Conservation (phyloP, 148 eudicot genomes). For the Chenopodium berlandieri region DNA sequence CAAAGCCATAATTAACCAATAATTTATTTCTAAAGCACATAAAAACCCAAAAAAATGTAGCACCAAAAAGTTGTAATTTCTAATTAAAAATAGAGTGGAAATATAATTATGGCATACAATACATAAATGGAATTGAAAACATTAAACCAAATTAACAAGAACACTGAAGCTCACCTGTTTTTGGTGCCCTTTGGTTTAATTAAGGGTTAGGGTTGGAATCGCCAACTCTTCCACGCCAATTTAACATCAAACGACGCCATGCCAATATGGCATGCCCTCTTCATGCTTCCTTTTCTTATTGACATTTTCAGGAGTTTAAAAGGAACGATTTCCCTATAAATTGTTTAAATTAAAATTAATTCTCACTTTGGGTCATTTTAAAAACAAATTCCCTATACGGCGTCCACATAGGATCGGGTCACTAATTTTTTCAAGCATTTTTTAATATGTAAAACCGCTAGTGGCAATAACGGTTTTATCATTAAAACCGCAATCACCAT, state of each 20-base stretch:
- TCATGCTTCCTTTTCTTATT: too few species aligned
- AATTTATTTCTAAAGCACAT: neutral
- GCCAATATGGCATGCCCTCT: too few species aligned
- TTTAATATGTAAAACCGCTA: too few species aligned
- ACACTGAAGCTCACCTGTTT: neutral
- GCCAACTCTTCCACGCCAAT: neutral
- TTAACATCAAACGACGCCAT: neutral
- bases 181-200: constrained; percentile 2
- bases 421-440: too few species aligned
- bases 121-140: neutral
- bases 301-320: neutral
- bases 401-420: too few species aligned
- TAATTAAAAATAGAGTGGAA: neutral
- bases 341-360: too few species aligned
- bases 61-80: neutral
- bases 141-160: neutral
- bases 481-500: too few species aligned
- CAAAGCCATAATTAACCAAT: neutral
- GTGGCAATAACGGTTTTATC: too few species aligned
- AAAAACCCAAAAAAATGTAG: neutral
- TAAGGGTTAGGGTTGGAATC: constrained; percentile 1
- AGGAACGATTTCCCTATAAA: too few species aligned
- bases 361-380: too few species aligned
- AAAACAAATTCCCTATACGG: too few species aligned
- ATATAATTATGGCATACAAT: neutral